Evolutionary conservation across 1,284 basidiomycete genomes (phyloP).

Genomic region (Tilletia caries): DNA sequence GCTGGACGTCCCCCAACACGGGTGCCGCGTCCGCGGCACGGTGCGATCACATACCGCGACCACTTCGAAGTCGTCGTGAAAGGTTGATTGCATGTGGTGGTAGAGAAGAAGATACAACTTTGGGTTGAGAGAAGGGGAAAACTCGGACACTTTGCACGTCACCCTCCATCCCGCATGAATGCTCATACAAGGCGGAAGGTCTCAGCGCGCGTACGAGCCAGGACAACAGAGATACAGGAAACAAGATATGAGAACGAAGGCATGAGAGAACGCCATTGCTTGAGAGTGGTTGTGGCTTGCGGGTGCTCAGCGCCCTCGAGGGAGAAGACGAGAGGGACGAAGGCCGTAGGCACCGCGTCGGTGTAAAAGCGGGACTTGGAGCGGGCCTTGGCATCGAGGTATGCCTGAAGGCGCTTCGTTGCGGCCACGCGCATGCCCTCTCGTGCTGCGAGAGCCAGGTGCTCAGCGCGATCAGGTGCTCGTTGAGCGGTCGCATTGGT

Average conservation of each 20-base stretch:
- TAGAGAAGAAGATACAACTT: no score
- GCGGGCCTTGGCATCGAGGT: neutral
- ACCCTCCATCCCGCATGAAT: neutral
- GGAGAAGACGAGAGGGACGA: neutral
- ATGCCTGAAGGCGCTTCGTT: neutral
- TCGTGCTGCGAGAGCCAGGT: neutral
- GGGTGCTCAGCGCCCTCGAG: neutral
- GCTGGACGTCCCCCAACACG: constrained; percentile 57
- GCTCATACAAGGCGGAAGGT: neutral
- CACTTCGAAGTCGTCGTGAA: constrained; percentile 61
- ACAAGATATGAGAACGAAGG: neutral
- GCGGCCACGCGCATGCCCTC: neutral
- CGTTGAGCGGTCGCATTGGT: neutral
- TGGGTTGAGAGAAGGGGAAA: no score
- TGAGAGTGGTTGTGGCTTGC: neutral
- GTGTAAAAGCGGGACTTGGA: neutral
- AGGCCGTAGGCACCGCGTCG: neutral
- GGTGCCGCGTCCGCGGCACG: constrained; percentile 61
- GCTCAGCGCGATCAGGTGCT: neutral
- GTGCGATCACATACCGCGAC: constrained; percentile 60
- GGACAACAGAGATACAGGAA: neutral
- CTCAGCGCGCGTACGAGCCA: constrained; percentile 1
- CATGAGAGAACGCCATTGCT: neutral
- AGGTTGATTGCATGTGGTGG: no score
- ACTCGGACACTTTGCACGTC: neutral